Evolutionary conservation across 352 stramenopile species (phyloP), one percentile per base, ranked within the genome.

Genomic region (Globisporangium yorkense): DNA sequence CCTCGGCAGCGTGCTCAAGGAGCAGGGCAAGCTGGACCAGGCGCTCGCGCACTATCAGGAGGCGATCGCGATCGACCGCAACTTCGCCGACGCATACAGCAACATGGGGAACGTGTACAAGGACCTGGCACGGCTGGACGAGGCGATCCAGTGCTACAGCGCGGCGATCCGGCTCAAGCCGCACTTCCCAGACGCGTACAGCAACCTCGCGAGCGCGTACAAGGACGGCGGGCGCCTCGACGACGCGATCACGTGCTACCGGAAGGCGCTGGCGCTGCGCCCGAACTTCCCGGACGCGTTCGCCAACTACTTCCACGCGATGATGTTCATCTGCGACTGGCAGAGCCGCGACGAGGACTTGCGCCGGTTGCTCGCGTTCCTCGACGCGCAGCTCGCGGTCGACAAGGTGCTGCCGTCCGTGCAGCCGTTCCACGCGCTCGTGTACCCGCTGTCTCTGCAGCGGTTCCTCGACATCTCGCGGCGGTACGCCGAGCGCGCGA

Each of bases 51-150:
- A 98, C 61, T 98, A 98, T 67, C 78, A 97, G 40, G 75, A 97
- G 57, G 93, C 93, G 0, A 94, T 99, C 54, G 80, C 83, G 20
- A 97, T 97, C 61, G 90, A 98, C 52, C 89, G 92, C 7, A 77
- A 66, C 27, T 97, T 98, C 68, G 87, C 89, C 2, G 88, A 97
- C 57, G 91, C 92, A 3, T 97, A 96, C 71, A 96, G 81, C 66
- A 98, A 98, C 65, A 95, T 98, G 76, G 92, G 92, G 59, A 97
- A 97, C 65, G 89, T 96, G 31, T 98, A 97, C 61, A 97, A 97
- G 62, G 91, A 98, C 53, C 61, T 97, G 27, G 78, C 84, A 33
- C 80, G 86, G 0, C 66, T 97, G 0, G 79, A 94, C 8, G 89
- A 98, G 46, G 90, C 91, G 8, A 94, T 96, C 56, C 71, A 87